Evolutionary conservation across 495 filamentous ascomycete species (phyloP).

Genomic region (Physcia stellaris): DNA sequence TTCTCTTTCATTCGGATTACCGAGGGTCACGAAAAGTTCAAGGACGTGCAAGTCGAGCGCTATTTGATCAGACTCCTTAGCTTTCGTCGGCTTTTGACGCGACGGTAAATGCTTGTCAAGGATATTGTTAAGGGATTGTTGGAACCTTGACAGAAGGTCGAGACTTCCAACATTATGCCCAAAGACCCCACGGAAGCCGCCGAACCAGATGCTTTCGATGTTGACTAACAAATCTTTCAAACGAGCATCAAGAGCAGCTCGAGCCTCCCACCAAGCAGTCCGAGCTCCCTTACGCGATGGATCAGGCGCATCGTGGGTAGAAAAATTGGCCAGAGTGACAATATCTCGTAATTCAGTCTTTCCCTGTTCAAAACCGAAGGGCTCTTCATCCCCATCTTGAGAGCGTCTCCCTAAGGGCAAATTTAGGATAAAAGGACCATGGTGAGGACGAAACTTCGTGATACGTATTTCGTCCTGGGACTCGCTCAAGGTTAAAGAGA

Average conservation of each 20-base stretch:
- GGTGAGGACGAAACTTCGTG: slow-evolving; percentile 57
- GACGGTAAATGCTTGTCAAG: slow-evolving; percentile 81
- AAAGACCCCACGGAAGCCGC: slow-evolving; percentile 85
- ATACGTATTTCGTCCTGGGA: slow-evolving; percentile 68
- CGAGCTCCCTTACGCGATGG: slow-evolving; percentile 48
- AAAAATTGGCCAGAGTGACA: slow-evolving; percentile 63
- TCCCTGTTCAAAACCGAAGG: slow-evolving; percentile 71
- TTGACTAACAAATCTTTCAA: slow-evolving; percentile 66
- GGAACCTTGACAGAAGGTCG: slow-evolving; percentile 56
- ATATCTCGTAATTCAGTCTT: slow-evolving; percentile 69
- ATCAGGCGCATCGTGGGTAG: slow-evolving; percentile 57
- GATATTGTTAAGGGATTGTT: slow-evolving; percentile 63
- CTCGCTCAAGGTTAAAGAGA: slow-evolving; percentile 75
- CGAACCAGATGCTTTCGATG: slow-evolving; percentile 88
- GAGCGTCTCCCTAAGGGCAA: slow-evolving; percentile 72
- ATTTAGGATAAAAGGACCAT: slow-evolving; percentile 69
- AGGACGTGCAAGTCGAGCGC: slow-evolving; percentile 43
- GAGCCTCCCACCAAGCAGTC: slow-evolving; percentile 75
- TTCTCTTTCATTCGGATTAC: slow-evolving; percentile 56
- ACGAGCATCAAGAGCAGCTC: slow-evolving; percentile 63
- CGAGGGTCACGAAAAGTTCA: slow-evolving; percentile 77
- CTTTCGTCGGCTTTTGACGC: slow-evolving; percentile 48
- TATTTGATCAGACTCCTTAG: slow-evolving; percentile 20
- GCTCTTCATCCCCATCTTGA: slow-evolving; percentile 64
- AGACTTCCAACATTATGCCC: slow-evolving; percentile 49